Base-by-base conservation (phyloP, 1,284 basidiomycete genomes). In the Leccinum variabile region DNA sequence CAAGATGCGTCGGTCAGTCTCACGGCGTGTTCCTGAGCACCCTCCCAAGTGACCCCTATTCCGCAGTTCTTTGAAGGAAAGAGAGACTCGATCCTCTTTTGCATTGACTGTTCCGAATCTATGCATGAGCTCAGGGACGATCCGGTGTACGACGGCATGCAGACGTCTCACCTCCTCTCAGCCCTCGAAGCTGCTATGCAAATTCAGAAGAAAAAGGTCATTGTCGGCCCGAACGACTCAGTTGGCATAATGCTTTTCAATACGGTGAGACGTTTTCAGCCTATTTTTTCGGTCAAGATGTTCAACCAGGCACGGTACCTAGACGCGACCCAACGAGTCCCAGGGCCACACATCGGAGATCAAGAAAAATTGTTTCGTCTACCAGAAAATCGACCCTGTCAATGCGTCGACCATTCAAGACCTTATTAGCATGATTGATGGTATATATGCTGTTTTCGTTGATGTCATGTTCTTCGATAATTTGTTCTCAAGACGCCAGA, bases 211-310 rank as follows among this genome's bases (percentile, higher is more conserved):
- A 88, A 86, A 71, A 98, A 98, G 77, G 91, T 96, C 35, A 81
- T 97, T 54, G 87, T 88, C 1, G 92, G 92, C 1, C 95, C 95
- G 0, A 88, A 87, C 65, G 95, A 98, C 72, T 86, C 87, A 49
- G 89, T 96, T 53, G 97, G 96, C 2, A 89, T 98, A 49, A 72
- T 98, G 69, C 78, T 98, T 18, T 99, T 91, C 79, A 98, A 98
- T 67, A 95, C 95, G 60, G 94, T 97, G 72, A 81, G 88, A 28
- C 5, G 18, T 44, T 55, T 49, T 16, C 35, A 25, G 41, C 54
- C 2, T 57, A 13, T 13, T 50, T 50, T 39, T 54, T 44, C 14
- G 32, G 41, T 58, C 50, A n/a, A 28, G n/a, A 54, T 63, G 56
- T 56, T 60, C 22, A 59, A 64, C 7, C 13, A n/a, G 28, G 46